Conservation (phyloP, 2,329 filamentous ascomycete genomes). For the Corinectria fuckeliana region DNA sequence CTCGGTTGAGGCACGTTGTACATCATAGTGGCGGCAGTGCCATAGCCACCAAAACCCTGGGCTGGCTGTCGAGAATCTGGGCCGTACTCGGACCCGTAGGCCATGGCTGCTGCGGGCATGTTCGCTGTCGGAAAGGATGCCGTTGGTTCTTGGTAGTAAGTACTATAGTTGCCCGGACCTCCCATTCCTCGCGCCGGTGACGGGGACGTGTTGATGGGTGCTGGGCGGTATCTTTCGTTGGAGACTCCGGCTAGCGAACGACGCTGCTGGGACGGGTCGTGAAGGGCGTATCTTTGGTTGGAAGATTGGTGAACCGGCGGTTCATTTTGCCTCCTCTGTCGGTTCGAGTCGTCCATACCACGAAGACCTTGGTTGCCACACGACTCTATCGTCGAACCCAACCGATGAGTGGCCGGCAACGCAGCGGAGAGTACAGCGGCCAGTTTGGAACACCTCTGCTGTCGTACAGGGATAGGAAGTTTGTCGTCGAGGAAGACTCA, state of each 20-base stretch:
- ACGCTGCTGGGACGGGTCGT: slow-evolving; percentile 56
- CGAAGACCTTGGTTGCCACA: slow-evolving; percentile 58
- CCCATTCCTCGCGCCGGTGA: slow-evolving; percentile 58
- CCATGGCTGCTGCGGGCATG: slow-evolving; percentile 61
- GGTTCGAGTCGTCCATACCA: slow-evolving; percentile 82
- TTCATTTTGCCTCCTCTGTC: slow-evolving; percentile 77
- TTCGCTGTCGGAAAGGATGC: slow-evolving; percentile 60
- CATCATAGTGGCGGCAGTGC: slow-evolving; percentile 69
- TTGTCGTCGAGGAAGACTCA: slow-evolving; percentile 13
- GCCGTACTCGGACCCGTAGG: slow-evolving; percentile 70
- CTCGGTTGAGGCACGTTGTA: slow-evolving; percentile 76
- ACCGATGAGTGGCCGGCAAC: slow-evolving; percentile 66
- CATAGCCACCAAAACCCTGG: slow-evolving; percentile 64
- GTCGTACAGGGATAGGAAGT: slow-evolving; percentile 16
- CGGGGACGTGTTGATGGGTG: slow-evolving; percentile 57
- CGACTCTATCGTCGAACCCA: slow-evolving; percentile 64
- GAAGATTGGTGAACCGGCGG: slow-evolving; percentile 68
- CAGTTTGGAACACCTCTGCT: slow-evolving; percentile 30
- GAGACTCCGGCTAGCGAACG: slow-evolving; percentile 41
- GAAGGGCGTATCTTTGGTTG: slow-evolving; percentile 59
- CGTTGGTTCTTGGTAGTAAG: slow-evolving; percentile 64
- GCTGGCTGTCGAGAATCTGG: slow-evolving; percentile 65
- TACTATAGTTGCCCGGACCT: slow-evolving; percentile 62
- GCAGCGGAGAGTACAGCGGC: slow-evolving; percentile 33
- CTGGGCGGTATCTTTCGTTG: slow-evolving; percentile 55